Base-by-base conservation (phyloP, 2,329 filamentous ascomycete species). In the Amauroascus niger region DNA sequence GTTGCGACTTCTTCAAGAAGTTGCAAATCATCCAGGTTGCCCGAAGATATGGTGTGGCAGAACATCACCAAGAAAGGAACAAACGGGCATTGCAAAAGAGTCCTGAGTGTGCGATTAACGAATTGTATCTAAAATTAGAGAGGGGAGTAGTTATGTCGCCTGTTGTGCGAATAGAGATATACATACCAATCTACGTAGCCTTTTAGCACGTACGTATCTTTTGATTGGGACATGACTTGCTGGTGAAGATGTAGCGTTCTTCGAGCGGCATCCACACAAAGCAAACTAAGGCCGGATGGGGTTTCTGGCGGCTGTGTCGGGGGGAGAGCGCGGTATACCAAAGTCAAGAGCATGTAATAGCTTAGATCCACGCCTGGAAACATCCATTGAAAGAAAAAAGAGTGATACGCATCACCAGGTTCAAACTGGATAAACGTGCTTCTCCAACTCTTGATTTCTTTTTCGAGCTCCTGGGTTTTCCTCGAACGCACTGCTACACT, bases 1-100 rank as follows among this genome's bases (percentile, higher is more conserved):
- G 68, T 64, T 47, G 79, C 76, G 59, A 85, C 84, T 1, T 77
- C 73, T 33, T 75, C 72, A 0, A 86, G 71, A 0, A 76, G 73
- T 28, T 68, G 61, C 3, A 86, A 71, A 58, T 86, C 82, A 8
- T 66, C 65, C 18, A 69, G 66, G 24, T 74, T 66, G 5, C 76
- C 75, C 0, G 78, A 77, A 60, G 82, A 78, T 35, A 76, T 72
- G 1, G 68, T 66, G 52, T 76, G 70, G 60, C 73, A 74, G 60
- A 76, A 76, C 8, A 75, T 63, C 1, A 76, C 72, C 8, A 76
- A 74, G 54, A 76, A 76, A 0, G 74, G 74, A 35, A 74, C 73
- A 58, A 77, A 76, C 0, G 74, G 74, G 3, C 72, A 68, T 59
- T 74, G 64, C 6, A 74, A 63, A 18, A 71, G 62, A 3, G 64